Evolutionary conservation across 2,329 filamentous ascomycete genomes (phyloP).

Genomic region (Verruconis gallopava): DNA sequence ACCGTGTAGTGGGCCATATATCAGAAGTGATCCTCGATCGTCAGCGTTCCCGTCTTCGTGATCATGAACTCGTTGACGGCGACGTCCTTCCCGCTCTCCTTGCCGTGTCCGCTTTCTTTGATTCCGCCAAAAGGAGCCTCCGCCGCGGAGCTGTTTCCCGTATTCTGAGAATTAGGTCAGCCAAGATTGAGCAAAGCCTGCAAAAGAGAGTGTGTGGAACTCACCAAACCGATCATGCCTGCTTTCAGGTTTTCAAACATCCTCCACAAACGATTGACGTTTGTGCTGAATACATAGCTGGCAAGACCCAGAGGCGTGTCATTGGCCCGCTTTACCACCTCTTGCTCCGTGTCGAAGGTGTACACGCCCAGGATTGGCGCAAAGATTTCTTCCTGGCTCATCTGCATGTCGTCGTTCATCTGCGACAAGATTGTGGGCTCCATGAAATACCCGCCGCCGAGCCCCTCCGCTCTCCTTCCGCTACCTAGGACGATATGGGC

Average conservation of each 20-base stretch:
- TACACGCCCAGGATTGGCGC: conserved; percentile 51
- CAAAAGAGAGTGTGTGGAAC: no score
- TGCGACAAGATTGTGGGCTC: conserved; percentile 51
- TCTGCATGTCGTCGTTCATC: conserved; percentile 45
- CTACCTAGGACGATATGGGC: conserved; percentile 52
- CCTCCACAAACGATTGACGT: conserved; percentile 51
- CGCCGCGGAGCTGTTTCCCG: conserved; percentile 50
- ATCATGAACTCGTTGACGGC: conserved; percentile 49
- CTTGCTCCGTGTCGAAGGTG: conserved; percentile 51
- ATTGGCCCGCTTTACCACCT: conserved; percentile 47
- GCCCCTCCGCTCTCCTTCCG: conserved; percentile 32
- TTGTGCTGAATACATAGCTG: conserved; percentile 55
- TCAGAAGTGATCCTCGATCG: conserved; percentile 32
- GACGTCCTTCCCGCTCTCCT: conserved; percentile 54
- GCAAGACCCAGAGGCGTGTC: conserved; percentile 53
- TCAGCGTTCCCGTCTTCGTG: conserved; percentile 53
- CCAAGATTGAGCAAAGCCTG: no score
- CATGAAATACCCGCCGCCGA: conserved; percentile 51
- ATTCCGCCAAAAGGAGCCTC: no score
- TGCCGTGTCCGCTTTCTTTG: no score
- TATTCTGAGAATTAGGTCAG: no score
- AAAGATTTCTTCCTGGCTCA: conserved; percentile 48
- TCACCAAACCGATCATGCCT: conserved; percentile 55
- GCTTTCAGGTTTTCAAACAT: conserved; percentile 54
- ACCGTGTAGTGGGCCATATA: no score